Evolutionary conservation across 257 asterid species (phyloP).

Genomic region (Nicotiana benthamiana): DNA sequence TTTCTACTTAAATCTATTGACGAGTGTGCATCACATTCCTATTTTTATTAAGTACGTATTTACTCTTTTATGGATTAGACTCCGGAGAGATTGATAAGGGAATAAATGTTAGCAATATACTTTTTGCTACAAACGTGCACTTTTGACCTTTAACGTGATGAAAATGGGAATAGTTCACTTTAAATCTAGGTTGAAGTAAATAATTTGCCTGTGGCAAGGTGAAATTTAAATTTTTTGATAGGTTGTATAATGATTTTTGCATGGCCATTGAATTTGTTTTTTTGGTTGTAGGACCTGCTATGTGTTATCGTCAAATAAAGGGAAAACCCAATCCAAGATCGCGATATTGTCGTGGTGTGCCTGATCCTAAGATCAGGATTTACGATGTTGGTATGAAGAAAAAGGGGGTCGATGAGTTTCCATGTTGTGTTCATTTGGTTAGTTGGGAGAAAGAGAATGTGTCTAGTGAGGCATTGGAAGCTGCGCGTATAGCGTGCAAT

Average conservation of each 20-base stretch:
- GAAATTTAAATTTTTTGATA: neutral
- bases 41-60: too few species aligned
- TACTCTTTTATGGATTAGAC: too few species aligned
- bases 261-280: neutral
- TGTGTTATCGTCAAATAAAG: slow-evolving; percentile 35
- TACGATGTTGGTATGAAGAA: slow-evolving; percentile 37
- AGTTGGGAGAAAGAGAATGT: slow-evolving; percentile 40
- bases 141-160: too few species aligned
- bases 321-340: slow-evolving; percentile 34
- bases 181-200: too few species aligned
- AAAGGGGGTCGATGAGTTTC: slow-evolving; percentile 34
- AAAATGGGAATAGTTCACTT: too few species aligned
- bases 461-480: slow-evolving; percentile 24
- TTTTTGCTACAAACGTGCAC: too few species aligned
- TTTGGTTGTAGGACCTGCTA: slow-evolving; percentile 21
- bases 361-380: slow-evolving; percentile 36
- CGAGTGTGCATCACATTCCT: too few species aligned
- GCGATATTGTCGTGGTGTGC: slow-evolving; percentile 30
- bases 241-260: neutral
- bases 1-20: too few species aligned
- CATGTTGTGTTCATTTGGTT: slow-evolving; percentile 34
- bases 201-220: neutral
- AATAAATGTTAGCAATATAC: too few species aligned
- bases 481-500: slow-evolving; percentile 18
- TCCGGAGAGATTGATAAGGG: too few species aligned